Percentiles rank a stretch among this genome's conserved stretches.
Conservation (phyloP, 441 rosid species). For the Pelargonium citronellum region DNA sequence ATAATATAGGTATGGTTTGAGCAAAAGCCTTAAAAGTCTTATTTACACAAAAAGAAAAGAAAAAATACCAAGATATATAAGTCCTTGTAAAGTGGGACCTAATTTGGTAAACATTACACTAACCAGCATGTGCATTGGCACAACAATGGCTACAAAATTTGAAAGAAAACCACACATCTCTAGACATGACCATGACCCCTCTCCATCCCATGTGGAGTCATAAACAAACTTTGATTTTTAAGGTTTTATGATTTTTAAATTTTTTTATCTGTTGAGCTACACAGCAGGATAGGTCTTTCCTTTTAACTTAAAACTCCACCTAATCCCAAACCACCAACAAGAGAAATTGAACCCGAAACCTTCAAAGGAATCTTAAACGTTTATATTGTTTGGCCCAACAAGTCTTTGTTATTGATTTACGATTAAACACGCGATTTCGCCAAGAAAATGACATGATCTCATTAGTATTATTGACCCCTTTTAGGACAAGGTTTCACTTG, state of each 20-base stretch:
- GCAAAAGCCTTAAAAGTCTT: too few species aligned
- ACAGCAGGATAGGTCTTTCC: too few species aligned
- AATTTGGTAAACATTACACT: background rate
- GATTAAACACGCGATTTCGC: background rate
- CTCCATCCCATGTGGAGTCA: background rate
- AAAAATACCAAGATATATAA: background rate
- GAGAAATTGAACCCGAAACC: too few species aligned
- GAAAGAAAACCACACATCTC: slow-evolving; percentile 3
- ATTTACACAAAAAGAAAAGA: too few species aligned
- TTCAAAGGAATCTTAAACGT: too few species aligned
- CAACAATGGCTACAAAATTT: slow-evolving; percentile 2
- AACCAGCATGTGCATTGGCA: background rate
- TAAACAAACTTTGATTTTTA: background rate
- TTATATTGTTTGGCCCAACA: too few species aligned
- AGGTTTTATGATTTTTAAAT: background rate
- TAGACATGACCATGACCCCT: slow-evolving; percentile 2
- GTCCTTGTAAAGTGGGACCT: background rate
- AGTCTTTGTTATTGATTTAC: too few species aligned
- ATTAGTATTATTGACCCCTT: background rate
- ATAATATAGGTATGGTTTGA: too few species aligned
- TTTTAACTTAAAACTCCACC: too few species aligned
- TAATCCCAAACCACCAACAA: too few species aligned
- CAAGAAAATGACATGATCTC: background rate
- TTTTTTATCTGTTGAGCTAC: too few species aligned
- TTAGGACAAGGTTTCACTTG: background rate